phyloP scores from a whole-genome alignment of 176 grass and related monocot species.

The Neostapfia colusana region DNA sequence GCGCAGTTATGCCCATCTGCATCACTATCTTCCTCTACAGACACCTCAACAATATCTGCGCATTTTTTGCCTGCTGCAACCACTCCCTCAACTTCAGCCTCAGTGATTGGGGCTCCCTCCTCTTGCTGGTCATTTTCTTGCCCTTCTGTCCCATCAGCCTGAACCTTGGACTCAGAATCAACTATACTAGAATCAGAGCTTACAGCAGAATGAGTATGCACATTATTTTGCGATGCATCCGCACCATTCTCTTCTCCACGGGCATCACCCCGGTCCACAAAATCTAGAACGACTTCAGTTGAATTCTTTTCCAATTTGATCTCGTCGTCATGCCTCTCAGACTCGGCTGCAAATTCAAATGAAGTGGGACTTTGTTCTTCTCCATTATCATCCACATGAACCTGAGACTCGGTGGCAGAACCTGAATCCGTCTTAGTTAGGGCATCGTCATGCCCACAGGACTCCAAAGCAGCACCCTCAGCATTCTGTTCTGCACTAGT shows the following conservation, averaged over 20 bases:
- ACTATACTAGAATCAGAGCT: slow-evolving; percentile 28
- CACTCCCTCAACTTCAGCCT: slow-evolving; percentile 8
- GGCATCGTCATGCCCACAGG: neutral
- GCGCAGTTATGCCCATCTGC: neutral
- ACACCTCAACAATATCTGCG: neutral
- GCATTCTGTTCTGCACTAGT: slow-evolving; percentile 18
- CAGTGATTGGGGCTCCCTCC: neutral
- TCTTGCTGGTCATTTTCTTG: slow-evolving; percentile 17
- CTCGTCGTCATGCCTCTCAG: neutral
- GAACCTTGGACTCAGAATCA: slow-evolving; percentile 1
- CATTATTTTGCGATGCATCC: slow-evolving; percentile 21
- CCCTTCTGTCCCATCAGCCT: neutral
- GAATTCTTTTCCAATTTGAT: slow-evolving; percentile 1
- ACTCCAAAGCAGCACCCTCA: neutral
- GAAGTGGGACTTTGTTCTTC: slow-evolving; percentile 11
- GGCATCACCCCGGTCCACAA: neutral
- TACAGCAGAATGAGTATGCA: neutral
- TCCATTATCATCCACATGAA: slow-evolving; percentile 12
- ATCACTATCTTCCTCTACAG: slow-evolving; percentile 14
- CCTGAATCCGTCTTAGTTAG: neutral
- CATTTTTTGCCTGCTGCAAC: neutral
- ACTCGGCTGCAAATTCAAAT: slow-evolving; percentile 1
- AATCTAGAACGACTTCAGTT: neutral
- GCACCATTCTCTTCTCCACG: neutral
- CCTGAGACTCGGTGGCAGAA: slow-evolving; percentile 6